Evolutionary conservation across 805 yeast genomes (phyloP), one percentile per base, ranked within the genome.

Genomic region (Suhomyces faveliae): DNA sequence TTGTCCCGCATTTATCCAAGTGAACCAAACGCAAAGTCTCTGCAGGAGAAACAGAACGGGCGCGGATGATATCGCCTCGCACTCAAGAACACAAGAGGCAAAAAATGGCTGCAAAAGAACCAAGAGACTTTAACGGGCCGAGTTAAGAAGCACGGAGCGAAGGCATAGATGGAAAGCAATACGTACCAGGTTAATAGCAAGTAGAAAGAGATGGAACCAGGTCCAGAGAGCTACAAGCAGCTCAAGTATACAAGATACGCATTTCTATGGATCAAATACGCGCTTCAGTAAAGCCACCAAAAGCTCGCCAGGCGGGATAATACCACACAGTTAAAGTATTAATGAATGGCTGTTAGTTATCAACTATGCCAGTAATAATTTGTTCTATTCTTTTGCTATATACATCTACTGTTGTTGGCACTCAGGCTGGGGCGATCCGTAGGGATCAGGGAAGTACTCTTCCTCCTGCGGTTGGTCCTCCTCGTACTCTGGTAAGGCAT

Each of bases 21-120:
- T 91, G 91, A 85, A 84, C 90, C 1, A 65, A 70, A 35, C 89
- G 88, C 86, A 96, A 90, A 60, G 72, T 78, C 0, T 58, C 76
- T 1, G 77, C 76, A 37, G 66, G 74, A 37, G 91, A 87, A 56
- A 66, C 68, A 60, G 89, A 84, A 44, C 72, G 94, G 40, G 82
- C 86, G 0, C 63, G 83, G 39, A 77, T 79, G 5, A 74, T 90
- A 75, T 60, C 66, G 68, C 40, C 68, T 77, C 43, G 81, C 86
- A 0, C 55, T 83, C 5, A 47, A 45, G 35, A 45, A 50, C 43
- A 37, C 52, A 52, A 47, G 38, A 43, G 49, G 38, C 47, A 45
- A 49, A 43, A 46, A 58, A 21, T 38, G 62, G 24, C 51, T 68
- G 39, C 66, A 69, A 33, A 50, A 70, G 5, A 60, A 64, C 29